Evolutionary conservation across 208 protist genomes (phyloP).

Genomic region (Tritrichomonas musculus): DNA sequence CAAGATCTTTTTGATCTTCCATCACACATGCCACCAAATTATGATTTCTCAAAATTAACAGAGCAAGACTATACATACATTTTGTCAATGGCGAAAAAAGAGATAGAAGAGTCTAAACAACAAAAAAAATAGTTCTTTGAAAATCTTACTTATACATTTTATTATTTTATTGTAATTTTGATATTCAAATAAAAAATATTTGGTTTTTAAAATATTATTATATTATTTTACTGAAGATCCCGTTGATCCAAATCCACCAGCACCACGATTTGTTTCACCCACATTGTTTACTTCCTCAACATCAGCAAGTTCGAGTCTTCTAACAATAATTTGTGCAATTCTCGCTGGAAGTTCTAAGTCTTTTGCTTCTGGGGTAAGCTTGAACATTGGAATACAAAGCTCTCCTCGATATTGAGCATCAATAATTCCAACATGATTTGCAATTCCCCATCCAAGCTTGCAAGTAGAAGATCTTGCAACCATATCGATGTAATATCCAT

Average conservation of each 20-base stretch:
- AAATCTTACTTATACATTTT: too few relatives aligned
- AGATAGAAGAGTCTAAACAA: too few relatives aligned
- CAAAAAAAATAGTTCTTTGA: too few relatives aligned
- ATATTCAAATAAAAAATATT: too few relatives aligned
- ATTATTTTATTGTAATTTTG: too few relatives aligned
- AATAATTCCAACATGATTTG: conserved; percentile 4
- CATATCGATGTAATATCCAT: conserved; percentile 12
- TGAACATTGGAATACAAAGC: neutral
- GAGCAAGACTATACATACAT: too few relatives aligned
- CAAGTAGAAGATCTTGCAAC: neutral
- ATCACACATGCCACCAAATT: too few relatives aligned
- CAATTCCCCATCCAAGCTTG: neutral
- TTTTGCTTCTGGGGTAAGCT: neutral
- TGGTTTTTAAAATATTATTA: too few relatives aligned
- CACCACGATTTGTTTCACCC: neutral
- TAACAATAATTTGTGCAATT: conserved; percentile 6
- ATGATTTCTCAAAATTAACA: too few relatives aligned
- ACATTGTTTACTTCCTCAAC: neutral
- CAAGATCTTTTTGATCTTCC: too few relatives aligned
- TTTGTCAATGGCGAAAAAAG: too few relatives aligned
- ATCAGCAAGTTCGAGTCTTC: neutral
- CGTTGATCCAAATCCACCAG: neutral
- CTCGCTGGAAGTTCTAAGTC: neutral
- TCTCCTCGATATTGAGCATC: conserved; percentile 15
- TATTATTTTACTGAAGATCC: neutral